Percentiles rank a stretch among this genome's conserved stretches.
These are phyloP conservation scores for Xanthoconium purpureum DNA, from an alignment of 768 basidiomycete species.

Conservation along the genomic window DNA sequence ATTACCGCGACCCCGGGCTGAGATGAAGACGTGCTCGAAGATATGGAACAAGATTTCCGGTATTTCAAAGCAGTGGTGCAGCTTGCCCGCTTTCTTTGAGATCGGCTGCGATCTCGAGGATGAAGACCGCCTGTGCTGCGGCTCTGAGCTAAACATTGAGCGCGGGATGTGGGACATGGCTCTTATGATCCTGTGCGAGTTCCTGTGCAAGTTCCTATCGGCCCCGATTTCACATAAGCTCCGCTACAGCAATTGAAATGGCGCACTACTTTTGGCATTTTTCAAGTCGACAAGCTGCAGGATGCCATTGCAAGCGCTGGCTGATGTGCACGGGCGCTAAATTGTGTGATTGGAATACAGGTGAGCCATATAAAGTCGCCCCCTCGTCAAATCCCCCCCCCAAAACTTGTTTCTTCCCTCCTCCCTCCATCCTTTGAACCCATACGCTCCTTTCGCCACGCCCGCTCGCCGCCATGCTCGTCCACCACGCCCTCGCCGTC, in stretches of 20 bases:
- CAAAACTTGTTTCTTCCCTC: constrained; percentile 2
- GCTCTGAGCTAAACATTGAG: neutral
- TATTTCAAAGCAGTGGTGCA: constrained; percentile 17
- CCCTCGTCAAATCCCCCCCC: constrained; percentile 1
- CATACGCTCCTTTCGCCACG: constrained; percentile 21
- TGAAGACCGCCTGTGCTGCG: neutral
- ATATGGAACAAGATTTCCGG: constrained; percentile 15
- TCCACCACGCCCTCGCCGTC: constrained; percentile 8
- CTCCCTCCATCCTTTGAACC: constrained; percentile 13
- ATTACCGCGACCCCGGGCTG: constrained; percentile 4
- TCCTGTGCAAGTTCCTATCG: neutral
- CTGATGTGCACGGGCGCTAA: constrained; percentile 14
- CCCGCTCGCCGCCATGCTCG: constrained; percentile 18
- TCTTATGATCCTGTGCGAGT: neutral
- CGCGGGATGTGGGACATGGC: neutral
- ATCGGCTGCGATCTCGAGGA: neutral
- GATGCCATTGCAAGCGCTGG: constrained; percentile 1
- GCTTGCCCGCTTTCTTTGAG: neutral
- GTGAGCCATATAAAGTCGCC: constrained; percentile 19
- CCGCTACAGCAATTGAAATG: constrained; percentile 1
- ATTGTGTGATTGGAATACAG: neutral
- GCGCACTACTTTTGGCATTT: neutral
- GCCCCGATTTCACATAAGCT: no score
- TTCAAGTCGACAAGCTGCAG: neutral
- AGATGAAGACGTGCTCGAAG: constrained; percentile 16